phyloP scores from a whole-genome alignment of 2,329 filamentous ascomycete genomes.

The Emergomyces africanus region DNA sequence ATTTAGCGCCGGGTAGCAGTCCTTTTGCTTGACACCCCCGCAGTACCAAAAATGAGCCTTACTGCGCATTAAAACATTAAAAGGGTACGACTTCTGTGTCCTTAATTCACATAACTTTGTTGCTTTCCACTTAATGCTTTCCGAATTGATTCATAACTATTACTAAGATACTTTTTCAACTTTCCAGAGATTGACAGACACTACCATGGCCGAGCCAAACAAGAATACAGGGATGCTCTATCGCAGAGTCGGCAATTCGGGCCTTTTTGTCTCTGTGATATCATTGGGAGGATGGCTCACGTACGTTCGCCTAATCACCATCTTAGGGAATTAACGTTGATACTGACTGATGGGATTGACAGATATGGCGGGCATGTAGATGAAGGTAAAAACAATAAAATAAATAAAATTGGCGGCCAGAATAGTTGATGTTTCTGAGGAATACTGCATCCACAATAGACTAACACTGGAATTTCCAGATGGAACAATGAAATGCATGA shows the following conservation, averaged over 20 bases:
- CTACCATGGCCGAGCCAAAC: conserved; percentile 12
- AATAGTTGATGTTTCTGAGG: not conserved
- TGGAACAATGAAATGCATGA: conserved; percentile 26
- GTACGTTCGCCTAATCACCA: conserved; percentile 6
- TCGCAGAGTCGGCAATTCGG: conserved; percentile 56
- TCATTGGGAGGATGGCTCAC: conserved; percentile 43
- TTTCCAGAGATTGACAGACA: not conserved
- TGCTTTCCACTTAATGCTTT: not conserved
- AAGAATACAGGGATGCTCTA: conserved; percentile 48
- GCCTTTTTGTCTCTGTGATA: conserved; percentile 60
- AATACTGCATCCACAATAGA: no score
- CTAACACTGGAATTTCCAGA: conserved; percentile 9
- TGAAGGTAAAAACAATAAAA: conserved; percentile 36
- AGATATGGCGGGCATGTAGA: conserved; percentile 55
- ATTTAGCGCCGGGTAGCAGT: no score
- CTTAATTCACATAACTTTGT: no score
- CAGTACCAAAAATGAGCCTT: no score
- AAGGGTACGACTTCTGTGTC: no score
- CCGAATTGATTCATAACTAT: not conserved
- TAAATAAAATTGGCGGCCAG: no score
- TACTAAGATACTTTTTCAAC: not conserved
- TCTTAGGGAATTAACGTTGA: not conserved
- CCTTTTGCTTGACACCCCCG: no score
- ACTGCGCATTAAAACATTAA: no score
- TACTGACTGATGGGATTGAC: conserved; percentile 50